phyloP scores from a whole-genome alignment of 306 rosid genomes.

The Glycine soja region DNA sequence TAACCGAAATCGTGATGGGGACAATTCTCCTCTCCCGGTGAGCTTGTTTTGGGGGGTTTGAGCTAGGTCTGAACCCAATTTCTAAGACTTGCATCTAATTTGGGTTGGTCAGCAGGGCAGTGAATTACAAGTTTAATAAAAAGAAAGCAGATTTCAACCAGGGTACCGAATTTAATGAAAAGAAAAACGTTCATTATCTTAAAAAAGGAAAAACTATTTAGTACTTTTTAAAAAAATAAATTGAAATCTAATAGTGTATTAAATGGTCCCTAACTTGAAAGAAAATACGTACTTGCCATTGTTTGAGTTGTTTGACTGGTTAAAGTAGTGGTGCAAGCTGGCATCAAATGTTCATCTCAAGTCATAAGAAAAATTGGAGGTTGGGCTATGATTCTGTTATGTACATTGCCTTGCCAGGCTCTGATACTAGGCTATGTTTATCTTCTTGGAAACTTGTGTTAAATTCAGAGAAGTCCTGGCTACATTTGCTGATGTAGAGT shows the following conservation, averaged over 20 bases:
- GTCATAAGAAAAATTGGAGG: neutral
- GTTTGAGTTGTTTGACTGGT: conserved; percentile 17
- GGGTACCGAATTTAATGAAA: neutral
- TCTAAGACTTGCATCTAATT: neutral
- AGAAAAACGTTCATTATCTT: neutral
- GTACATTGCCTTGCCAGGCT: neutral
- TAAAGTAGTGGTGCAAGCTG: conserved; percentile 3
- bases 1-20: neutral
- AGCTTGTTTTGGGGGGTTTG: neutral
- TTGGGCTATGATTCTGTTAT: neutral
- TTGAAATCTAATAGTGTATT: neutral
- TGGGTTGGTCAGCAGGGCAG: neutral
- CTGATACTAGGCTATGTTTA: neutral
- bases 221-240: neutral
- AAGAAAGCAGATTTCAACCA: neutral
- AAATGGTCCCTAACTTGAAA: neutral
- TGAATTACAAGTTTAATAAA: conserved; percentile 8
- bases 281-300: neutral
- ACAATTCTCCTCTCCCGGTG: neutral
- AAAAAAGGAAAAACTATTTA: neutral
- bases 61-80: neutral
- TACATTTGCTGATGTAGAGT: conserved; percentile 8
- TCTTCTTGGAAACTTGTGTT: conserved; percentile 15
- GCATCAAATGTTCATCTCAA: conserved; percentile 6
- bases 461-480: conserved; percentile 28